These are phyloP conservation scores for Bassia scoparia DNA, from an alignment of 148 eudicot species.

Conservation along the genomic window DNA sequence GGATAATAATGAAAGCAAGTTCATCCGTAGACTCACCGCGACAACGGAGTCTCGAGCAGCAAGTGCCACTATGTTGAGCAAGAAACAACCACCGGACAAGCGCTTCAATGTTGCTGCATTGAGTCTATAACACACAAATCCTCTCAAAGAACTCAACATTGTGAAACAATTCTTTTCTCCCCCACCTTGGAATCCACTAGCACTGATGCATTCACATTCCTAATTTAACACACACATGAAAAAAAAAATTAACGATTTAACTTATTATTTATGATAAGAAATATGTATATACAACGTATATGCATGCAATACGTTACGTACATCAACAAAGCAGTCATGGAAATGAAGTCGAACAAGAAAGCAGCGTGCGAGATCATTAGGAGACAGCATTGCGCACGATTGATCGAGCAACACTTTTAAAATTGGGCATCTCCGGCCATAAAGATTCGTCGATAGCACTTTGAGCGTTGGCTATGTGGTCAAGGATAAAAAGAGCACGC, in stretches of 20 bases:
- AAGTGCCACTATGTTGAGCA: conserved; percentile 45
- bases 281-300: too few relatives aligned
- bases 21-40: conserved; percentile 46
- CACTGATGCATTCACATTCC: conserved; percentile 47
- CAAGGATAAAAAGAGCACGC: too few relatives aligned
- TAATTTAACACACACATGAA: not conserved
- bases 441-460: conserved; percentile 31
- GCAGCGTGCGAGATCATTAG: conserved; percentile 53
- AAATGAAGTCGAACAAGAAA: conserved; percentile 54
- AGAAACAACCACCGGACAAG: conserved; percentile 40
- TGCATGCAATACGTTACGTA: too few relatives aligned
- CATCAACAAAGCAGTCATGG: conserved; percentile 63
- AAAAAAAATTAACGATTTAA: not conserved
- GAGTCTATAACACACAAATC: conserved; percentile 40
- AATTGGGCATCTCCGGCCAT: conserved; percentile 45
- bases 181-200: conserved; percentile 36
- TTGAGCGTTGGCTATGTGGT: conserved; percentile 28
- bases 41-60: conserved; percentile 50
- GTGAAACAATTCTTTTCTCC: conserved; percentile 41
- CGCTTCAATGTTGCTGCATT: conserved; percentile 35
- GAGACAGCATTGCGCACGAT: conserved; percentile 25
- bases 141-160: conserved; percentile 34
- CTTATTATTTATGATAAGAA: too few relatives aligned
- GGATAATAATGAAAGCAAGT: too few relatives aligned
- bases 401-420: conserved; percentile 37